A percentile compares a stretch with the other conserved stretches of the same genome.
phyloP scores from a whole-genome alignment of 345 rosid species.

The Abelmoschus esculentus region DNA sequence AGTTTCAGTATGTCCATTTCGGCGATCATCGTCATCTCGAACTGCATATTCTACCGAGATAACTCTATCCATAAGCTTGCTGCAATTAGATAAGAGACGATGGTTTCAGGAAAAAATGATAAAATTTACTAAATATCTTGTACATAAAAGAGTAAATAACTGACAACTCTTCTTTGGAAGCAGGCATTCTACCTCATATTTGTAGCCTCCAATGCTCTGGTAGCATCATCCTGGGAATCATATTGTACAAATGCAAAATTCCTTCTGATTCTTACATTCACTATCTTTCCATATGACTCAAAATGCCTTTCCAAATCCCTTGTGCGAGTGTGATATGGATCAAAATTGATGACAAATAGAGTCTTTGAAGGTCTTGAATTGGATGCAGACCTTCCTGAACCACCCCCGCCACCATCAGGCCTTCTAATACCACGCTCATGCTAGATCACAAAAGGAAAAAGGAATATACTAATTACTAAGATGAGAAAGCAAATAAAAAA shows the following conservation, averaged over 20 bases:
- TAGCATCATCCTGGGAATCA: constrained; percentile 83
- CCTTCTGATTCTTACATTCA: constrained; percentile 84
- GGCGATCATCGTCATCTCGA: no score
- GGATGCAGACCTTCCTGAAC: constrained; percentile 57
- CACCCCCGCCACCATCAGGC: constrained; percentile 45
- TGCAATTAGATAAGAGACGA: constrained; percentile 24
- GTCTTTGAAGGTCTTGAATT: constrained; percentile 79
- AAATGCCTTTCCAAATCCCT: constrained; percentile 92
- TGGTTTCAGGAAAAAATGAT: not conserved
- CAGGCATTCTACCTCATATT: constrained; percentile 45
- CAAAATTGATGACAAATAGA: constrained; percentile 77
- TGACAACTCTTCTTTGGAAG: not conserved
- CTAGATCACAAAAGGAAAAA: constrained; percentile 25
- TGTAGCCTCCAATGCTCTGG: constrained; percentile 75
- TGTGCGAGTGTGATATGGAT: constrained; percentile 77
- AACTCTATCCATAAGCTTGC: no score
- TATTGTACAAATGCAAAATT: constrained; percentile 95
- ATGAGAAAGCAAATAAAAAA: not conserved
- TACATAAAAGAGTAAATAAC: not conserved
- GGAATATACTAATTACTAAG: not conserved
- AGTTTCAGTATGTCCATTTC: no score
- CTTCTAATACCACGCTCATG: constrained; percentile 69
- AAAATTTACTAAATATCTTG: not conserved
- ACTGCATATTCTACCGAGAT: no score
- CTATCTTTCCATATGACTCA: constrained; percentile 85